Conservation (phyloP, 176 grass and related monocot genomes). For the Eragrostis nindensis region DNA sequence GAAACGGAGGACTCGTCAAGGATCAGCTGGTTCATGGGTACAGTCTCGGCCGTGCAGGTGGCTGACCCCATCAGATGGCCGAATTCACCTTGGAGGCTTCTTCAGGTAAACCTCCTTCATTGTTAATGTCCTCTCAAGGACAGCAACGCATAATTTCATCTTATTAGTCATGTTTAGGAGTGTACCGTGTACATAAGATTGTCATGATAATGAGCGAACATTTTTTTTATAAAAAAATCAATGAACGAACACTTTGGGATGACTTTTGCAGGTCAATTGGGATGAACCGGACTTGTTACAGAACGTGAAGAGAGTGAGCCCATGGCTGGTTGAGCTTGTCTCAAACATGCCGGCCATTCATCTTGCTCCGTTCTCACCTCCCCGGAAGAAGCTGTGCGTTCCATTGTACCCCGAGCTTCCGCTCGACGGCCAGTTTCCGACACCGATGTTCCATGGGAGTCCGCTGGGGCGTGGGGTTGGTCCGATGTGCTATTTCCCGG, state of each 20-base stretch:
- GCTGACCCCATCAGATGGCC: slow-evolving; percentile 82
- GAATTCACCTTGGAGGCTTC: slow-evolving; percentile 89
- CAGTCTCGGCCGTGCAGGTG: slow-evolving; percentile 74
- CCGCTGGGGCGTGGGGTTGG: slow-evolving; percentile 50
- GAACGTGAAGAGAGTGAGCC: slow-evolving; percentile 94
- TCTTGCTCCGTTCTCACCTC: slow-evolving; percentile 84
- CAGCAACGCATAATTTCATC: background rate
- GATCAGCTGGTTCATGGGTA: slow-evolving; percentile 99
- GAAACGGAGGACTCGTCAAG: slow-evolving; percentile 92
- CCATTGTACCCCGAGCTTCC: slow-evolving; percentile 65
- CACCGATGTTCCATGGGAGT: slow-evolving; percentile 59
- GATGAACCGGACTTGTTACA: slow-evolving; percentile 98
- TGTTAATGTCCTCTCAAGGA: slow-evolving; percentile 30
- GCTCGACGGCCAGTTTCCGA: slow-evolving; percentile 51
- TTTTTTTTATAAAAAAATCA: too few relatives aligned
- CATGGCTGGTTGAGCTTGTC: slow-evolving; percentile 90
- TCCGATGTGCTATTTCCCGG: slow-evolving; percentile 73
- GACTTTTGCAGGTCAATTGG: slow-evolving; percentile 78
- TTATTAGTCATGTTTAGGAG: slow-evolving; percentile 2
- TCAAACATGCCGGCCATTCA: slow-evolving; percentile 82
- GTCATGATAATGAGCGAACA: slow-evolving; percentile 25
- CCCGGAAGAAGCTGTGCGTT: slow-evolving; percentile 77
- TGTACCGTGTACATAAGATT: background rate
- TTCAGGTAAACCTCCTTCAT: slow-evolving; percentile 64
- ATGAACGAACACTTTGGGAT: background rate